Evolutionary conservation across 352 stramenopile species (phyloP).

Genomic region (Globisporangium solare): DNA sequence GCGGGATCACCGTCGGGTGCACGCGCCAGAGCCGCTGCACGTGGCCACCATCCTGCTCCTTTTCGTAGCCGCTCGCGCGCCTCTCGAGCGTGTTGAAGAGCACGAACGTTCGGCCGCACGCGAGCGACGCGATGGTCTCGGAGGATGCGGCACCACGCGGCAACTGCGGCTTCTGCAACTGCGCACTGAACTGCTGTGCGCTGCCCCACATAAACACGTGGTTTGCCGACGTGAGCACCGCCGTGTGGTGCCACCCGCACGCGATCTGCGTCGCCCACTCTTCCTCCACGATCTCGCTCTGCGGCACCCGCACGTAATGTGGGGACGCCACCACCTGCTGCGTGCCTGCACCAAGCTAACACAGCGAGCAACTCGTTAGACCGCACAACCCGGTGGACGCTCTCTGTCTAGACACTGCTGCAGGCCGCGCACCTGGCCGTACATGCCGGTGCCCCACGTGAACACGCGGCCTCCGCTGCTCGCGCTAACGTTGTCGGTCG

Average conservation of each 20-base stretch:
- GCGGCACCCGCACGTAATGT: conserved; percentile 27
- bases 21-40: conserved; percentile 44
- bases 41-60: conserved; percentile 15
- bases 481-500: conserved; percentile 10
- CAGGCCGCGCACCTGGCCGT: conserved; percentile 33
- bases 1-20: conserved; percentile 38
- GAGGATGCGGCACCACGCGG: conserved; percentile 30
- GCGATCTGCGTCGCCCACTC: conserved; percentile 36
- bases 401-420: neutral
- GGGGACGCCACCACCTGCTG: conserved; percentile 45
- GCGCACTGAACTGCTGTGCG: conserved; percentile 36
- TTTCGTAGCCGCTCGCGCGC: conserved; percentile 53
- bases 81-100: conserved; percentile 65
- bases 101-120: conserved; percentile 70
- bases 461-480: conserved; percentile 33
- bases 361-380: neutral
- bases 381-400: no score
- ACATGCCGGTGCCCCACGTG: conserved; percentile 72
- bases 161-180: conserved; percentile 31
- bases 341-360: conserved; percentile 41
- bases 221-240: conserved; percentile 43
- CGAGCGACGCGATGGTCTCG: conserved; percentile 39
- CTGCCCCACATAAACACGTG: conserved; percentile 70
- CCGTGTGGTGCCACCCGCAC: conserved; percentile 67
- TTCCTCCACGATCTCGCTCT: conserved; percentile 29